Evolutionary conservation across 495 filamentous ascomycete species (phyloP).

Genomic region (Aspergillus leporis): DNA sequence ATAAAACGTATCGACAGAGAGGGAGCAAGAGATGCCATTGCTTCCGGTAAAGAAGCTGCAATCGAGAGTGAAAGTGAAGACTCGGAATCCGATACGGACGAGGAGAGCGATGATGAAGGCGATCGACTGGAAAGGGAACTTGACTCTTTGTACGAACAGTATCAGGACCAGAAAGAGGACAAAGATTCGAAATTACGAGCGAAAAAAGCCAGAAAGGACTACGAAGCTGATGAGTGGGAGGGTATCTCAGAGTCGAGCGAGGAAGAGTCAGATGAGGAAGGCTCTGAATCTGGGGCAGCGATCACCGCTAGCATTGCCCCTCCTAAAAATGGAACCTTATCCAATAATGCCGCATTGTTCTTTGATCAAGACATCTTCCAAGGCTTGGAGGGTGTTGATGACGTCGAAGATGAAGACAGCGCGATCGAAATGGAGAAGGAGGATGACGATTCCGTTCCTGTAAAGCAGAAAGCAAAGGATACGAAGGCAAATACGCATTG

Average conservation of each 20-base stretch:
- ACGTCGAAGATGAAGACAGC: conserved; percentile 38
- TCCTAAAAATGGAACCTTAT: conserved; percentile 56
- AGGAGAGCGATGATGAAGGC: conserved; percentile 73
- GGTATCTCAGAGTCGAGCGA: conserved; percentile 74
- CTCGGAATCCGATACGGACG: conserved; percentile 59
- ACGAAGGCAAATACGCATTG: conserved; percentile 50
- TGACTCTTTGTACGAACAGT: conserved; percentile 82
- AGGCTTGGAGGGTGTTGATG: conserved; percentile 60
- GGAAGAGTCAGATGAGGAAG: conserved; percentile 58
- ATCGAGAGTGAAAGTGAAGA: conserved; percentile 56
- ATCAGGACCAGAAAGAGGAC: conserved; percentile 75
- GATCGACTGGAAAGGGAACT: conserved; percentile 81
- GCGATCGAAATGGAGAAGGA: conserved; percentile 49
- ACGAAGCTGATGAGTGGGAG: conserved; percentile 85
- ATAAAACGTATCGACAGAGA: conserved; percentile 77
- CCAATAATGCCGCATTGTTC: conserved; percentile 81
- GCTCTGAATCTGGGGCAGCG: conserved; percentile 54
- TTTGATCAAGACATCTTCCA: conserved; percentile 97
- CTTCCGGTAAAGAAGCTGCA: conserved; percentile 73
- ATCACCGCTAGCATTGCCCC: conserved; percentile 44
- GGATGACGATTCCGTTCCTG: conserved; percentile 19
- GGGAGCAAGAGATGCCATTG: conserved; percentile 66
- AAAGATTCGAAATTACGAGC: conserved; percentile 82
- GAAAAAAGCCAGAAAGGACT: conserved; percentile 81
- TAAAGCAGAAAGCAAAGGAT: conserved; percentile 18